Conservation (phyloP, 1,284 basidiomycete species). For the Cutaneotrichosporon curvatum region DNA sequence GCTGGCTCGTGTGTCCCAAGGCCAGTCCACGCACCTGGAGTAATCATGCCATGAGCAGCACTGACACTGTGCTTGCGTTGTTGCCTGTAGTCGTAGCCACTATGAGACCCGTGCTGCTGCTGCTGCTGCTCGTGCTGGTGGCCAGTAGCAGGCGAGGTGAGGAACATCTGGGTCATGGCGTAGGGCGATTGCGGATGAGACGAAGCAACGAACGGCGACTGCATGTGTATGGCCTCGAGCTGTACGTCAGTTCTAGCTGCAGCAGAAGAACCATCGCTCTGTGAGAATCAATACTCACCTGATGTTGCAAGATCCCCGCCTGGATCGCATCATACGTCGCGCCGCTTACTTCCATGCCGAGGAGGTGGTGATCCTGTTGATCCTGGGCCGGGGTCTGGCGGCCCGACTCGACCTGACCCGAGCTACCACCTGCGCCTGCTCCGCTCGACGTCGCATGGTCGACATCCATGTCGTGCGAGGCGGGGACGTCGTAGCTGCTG, state of each 20-base stretch:
- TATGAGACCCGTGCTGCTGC: neutral
- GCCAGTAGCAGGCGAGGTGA: constrained; percentile 20
- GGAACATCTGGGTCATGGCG: constrained; percentile 35
- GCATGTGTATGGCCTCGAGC: constrained; percentile 47
- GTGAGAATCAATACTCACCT: constrained; percentile 8
- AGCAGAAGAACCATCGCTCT: neutral
- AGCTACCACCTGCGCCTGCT: neutral
- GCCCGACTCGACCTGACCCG: neutral
- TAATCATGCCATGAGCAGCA: constrained; percentile 16
- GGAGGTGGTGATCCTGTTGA: neutral
- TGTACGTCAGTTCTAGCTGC: constrained; percentile 13
- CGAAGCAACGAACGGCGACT: constrained; percentile 40
- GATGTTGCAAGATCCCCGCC: constrained; percentile 19
- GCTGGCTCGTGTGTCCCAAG: neutral
- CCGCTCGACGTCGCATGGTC: constrained; percentile 1
- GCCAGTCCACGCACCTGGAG: constrained; percentile 27
- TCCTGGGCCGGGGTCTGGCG: constrained; percentile 6
- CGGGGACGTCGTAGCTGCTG: neutral
- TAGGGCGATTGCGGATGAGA: constrained; percentile 30
- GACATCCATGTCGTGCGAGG: constrained; percentile 5
- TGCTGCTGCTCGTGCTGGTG: neutral
- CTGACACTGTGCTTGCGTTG: constrained; percentile 10
- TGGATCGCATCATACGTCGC: constrained; percentile 17
- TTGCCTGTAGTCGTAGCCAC: constrained; percentile 5
- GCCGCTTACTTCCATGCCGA: neutral